Percentiles rank a stretch among this genome's conserved stretches.
Evolutionary conservation across 805 yeast genomes (phyloP).

Genomic region (Hanseniaspora clermontiae): DNA sequence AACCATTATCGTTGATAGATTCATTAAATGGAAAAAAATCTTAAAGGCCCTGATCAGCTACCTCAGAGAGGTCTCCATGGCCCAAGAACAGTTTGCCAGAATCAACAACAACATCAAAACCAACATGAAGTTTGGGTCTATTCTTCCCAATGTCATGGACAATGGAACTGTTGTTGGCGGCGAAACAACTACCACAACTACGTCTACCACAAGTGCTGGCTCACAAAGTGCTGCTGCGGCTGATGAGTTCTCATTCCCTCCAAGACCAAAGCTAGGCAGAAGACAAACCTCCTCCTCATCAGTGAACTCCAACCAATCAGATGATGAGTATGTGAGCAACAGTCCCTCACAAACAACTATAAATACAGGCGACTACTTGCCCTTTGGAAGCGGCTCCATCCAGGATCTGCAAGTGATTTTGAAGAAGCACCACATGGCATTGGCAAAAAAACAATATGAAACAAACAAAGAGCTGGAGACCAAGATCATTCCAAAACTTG

Average conservation of each 20-base stretch:
- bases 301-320: conserved; percentile 9
- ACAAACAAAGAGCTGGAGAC: conserved; percentile 43
- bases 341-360: conserved; percentile 5
- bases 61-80: conserved; percentile 60
- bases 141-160: conserved; percentile 29
- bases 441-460: conserved; percentile 43
- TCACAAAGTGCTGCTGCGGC: neutral
- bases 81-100: conserved; percentile 62
- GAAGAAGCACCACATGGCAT: conserved; percentile 48
- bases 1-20: conserved; percentile 64
- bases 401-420: conserved; percentile 64
- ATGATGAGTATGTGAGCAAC: conserved; percentile 8
- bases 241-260: conserved; percentile 8
- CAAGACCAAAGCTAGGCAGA: conserved; percentile 7
- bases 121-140: conserved; percentile 35
- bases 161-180: conserved; percentile 28
- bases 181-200: conserved; percentile 7
- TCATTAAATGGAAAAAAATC: conserved; percentile 69
- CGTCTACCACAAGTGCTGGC: neutral
- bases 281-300: conserved; percentile 2
- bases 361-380: conserved; percentile 39
- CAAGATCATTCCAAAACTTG: conserved; percentile 45
- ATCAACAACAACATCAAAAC: conserved; percentile 62
- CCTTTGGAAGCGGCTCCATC: conserved; percentile 62
- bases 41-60: conserved; percentile 58